phyloP scores from a whole-genome alignment of 352 stramenopile species.

The Pythium coloratum region DNA sequence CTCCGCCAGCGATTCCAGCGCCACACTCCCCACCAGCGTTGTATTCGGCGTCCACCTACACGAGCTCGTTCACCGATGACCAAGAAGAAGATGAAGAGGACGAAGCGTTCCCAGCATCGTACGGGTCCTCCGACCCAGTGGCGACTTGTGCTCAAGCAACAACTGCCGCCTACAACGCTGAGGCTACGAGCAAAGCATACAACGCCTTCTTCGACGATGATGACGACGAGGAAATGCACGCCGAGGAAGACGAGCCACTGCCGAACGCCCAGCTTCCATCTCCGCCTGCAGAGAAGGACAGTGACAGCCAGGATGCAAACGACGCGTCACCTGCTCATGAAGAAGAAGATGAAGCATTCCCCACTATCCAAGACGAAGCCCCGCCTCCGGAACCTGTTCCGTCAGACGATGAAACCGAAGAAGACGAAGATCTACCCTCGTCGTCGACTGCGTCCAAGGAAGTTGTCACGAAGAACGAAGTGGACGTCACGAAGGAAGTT shows the following conservation, averaged over 20 bases:
- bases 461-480: not conserved
- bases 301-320: not conserved
- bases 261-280: conserved; percentile 16
- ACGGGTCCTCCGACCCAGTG: conserved; percentile 27
- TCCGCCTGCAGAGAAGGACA: not conserved
- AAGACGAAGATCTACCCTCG: conserved; percentile 7
- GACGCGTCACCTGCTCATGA: conserved; percentile 19
- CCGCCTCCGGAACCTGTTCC: not conserved
- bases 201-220: conserved; percentile 72
- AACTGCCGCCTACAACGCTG: conserved; percentile 45
- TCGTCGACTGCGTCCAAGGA: not conserved
- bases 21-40: conserved; percentile 10
- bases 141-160: conserved; percentile 19
- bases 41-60: not conserved
- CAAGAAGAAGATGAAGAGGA: conserved; percentile 71
- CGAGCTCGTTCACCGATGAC: conserved; percentile 12
- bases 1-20: conserved; percentile 10
- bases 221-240: conserved; percentile 39
- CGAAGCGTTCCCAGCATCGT: conserved; percentile 67
- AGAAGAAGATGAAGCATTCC: conserved; percentile 39
- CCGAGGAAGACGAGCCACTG: conserved; percentile 65
- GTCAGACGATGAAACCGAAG: conserved; percentile 11
- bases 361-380: conserved; percentile 3
- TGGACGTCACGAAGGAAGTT: not conserved
- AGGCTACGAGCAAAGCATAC: conserved; percentile 65